These are phyloP conservation scores for Iris pallida DNA, from an alignment of 116 monocot species.

Conservation along the genomic window DNA sequence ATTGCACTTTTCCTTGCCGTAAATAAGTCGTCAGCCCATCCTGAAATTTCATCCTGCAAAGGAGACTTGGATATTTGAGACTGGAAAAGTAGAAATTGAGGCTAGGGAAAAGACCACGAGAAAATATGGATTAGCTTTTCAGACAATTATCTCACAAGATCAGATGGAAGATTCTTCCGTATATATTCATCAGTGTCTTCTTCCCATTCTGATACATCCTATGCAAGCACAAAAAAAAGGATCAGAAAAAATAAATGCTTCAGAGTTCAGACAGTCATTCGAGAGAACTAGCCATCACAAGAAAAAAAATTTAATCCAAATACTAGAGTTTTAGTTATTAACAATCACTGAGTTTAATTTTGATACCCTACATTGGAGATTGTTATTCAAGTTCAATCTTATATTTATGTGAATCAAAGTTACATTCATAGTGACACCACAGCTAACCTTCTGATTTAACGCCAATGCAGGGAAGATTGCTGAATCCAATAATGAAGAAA, in stretches of 20 bases:
- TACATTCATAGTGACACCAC: neutral
- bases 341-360: too few species aligned
- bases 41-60: constrained; percentile 60
- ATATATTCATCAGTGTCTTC: constrained; percentile 77
- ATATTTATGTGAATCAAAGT: too few species aligned
- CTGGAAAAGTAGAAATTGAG: neutral
- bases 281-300: too few species aligned
- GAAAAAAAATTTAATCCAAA: too few species aligned
- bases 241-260: neutral
- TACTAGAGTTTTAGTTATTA: too few species aligned
- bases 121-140: constrained; percentile 3
- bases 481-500: constrained; percentile 56
- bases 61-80: constrained; percentile 2
- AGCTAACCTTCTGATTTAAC: constrained; percentile 58
- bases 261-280: too few species aligned
- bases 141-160: constrained; percentile 40
- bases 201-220: constrained; percentile 71
- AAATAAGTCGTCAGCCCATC: constrained; percentile 67
- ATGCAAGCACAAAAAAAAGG: constrained; percentile 8
- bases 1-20: constrained; percentile 79
- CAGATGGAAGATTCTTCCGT: constrained; percentile 68
- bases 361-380: too few species aligned
- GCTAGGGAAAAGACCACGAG: neutral
- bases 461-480: constrained; percentile 66
- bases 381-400: too few species aligned